Base-by-base conservation (phyloP, 176 grass and related monocot genomes). In the Triticum turgidum region DNA sequence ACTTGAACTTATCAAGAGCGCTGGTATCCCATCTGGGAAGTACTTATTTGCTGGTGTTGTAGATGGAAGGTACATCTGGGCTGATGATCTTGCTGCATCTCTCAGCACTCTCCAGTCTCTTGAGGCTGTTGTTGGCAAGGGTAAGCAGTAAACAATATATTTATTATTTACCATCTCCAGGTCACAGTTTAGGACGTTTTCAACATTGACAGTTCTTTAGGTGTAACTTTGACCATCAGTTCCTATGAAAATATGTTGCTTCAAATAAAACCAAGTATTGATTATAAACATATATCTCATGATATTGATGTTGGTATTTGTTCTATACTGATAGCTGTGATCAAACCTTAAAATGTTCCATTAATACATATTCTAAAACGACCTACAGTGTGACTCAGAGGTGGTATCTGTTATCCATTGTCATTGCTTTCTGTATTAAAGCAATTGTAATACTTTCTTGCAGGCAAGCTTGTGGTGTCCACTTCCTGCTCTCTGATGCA, bases 21-120 rank as follows among this genome's bases (percentile, higher is more conserved):
- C 12, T 3, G 90, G 89, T 66, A 92, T 98, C 89, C 95, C 93
- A 39, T 67, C 87, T 85, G 93, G 93, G 37, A 98, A 98, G 69
- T 95, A 93, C 77, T 88, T 98, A 39, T 98, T 95, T 81, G 95
- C 95, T 69, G 95, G 95, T 88, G 87, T 93, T 90, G 95, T 98
- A 11, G 95, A 98, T 95, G 95, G 95, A n/a, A 66, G 95, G 41
- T 95, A 98, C 61, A 95, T 98, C 33, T 98, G 95, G 95, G 91
- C 95, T 78, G 94, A 98, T 90, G 86, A 98, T 82, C 91, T 98
- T 45, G 89, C 78, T 80, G 86, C 91, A 74, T 98, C 95, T 88
- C 91, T 98, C 68, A 89, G 61, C 77, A 88, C 91, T 78, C 93
- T 98, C 79, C 34, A 92, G 54, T 76, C 85, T 80, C 93, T 98